Evolutionary conservation across 2,329 filamentous ascomycete genomes (phyloP).

Genomic region (Pseudocercospora eumusae): DNA sequence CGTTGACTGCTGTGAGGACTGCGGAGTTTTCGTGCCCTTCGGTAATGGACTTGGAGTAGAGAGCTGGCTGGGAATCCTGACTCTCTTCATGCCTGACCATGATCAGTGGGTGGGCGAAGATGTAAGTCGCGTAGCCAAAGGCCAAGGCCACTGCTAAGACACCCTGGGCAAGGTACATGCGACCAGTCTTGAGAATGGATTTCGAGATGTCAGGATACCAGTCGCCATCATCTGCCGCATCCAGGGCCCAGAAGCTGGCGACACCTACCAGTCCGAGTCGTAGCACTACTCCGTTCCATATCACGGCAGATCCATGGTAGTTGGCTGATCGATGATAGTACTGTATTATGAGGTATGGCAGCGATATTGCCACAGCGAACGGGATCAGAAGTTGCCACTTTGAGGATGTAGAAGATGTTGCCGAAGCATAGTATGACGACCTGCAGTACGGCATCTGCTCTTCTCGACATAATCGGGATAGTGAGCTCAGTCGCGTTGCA

Average conservation of each 20-base stretch:
- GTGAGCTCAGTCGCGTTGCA: slow-evolving; percentile 76
- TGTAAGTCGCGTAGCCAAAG: slow-evolving; percentile 80
- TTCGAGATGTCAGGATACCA: slow-evolving; percentile 68
- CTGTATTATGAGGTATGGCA: slow-evolving; percentile 74
- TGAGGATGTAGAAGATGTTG: slow-evolving; percentile 87
- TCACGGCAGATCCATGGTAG: slow-evolving; percentile 79
- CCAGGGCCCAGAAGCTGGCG: slow-evolving; percentile 82
- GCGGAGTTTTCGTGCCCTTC: slow-evolving; percentile 38
- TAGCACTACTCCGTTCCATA: slow-evolving; percentile 81
- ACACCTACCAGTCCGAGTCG: slow-evolving; percentile 73
- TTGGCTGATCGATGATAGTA: slow-evolving; percentile 82
- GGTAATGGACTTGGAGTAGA: slow-evolving; percentile 31
- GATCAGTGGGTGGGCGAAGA: slow-evolving; percentile 82
- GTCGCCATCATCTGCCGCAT: slow-evolving; percentile 81
- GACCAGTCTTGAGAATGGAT: slow-evolving; percentile 68
- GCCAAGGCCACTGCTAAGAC: slow-evolving; percentile 77
- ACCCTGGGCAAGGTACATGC: slow-evolving; percentile 76
- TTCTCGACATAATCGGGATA: slow-evolving; percentile 90
- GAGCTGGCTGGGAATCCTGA: slow-evolving; percentile 2
- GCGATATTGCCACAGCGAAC: slow-evolving; percentile 67
- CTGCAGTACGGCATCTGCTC: slow-evolving; percentile 97
- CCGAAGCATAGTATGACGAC: slow-evolving; percentile 93
- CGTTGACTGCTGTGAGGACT: slow-evolving; percentile 42
- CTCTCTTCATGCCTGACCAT: slow-evolving; percentile 59
- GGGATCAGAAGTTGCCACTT: slow-evolving; percentile 85